Evolutionary conservation across 331 rosid species (phyloP).

Genomic region (Saraca asoca): DNA sequence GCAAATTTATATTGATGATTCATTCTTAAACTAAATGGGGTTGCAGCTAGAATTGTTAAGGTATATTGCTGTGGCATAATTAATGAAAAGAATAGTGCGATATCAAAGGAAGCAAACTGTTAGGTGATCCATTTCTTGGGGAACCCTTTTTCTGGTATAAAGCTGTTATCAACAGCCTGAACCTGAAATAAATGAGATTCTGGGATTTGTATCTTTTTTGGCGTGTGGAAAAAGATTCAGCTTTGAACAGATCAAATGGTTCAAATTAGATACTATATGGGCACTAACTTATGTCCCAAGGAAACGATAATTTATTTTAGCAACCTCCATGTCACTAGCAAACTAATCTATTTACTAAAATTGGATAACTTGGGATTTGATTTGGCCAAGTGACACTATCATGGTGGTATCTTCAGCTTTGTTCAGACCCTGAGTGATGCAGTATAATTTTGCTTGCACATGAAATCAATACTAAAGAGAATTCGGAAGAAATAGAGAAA

Average conservation of each 20-base stretch:
- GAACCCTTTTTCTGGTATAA: constrained; percentile 4
- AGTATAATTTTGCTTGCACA: background rate
- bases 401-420: background rate
- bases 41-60: constrained; percentile 9
- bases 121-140: background rate
- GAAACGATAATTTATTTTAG: background rate
- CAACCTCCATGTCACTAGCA: background rate
- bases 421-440: background rate
- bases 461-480: background rate
- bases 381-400: background rate
- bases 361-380: background rate
- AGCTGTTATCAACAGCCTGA: constrained; percentile 11
- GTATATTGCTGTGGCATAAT: constrained; percentile 10
- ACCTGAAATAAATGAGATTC: constrained; percentile 12
- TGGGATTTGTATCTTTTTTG: background rate
- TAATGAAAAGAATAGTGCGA: background rate
- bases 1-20: background rate
- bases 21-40: constrained; percentile 19
- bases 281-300: background rate
- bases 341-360: background rate
- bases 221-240: background rate
- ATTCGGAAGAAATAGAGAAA: background rate
- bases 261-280: background rate
- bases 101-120: background rate
- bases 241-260: background rate